A percentile compares a stretch with the other conserved stretches of the same genome.
Evolutionary conservation across 192 early-diverging fungal genomes (phyloP).

Genomic region (Oehlia diaphana): DNA sequence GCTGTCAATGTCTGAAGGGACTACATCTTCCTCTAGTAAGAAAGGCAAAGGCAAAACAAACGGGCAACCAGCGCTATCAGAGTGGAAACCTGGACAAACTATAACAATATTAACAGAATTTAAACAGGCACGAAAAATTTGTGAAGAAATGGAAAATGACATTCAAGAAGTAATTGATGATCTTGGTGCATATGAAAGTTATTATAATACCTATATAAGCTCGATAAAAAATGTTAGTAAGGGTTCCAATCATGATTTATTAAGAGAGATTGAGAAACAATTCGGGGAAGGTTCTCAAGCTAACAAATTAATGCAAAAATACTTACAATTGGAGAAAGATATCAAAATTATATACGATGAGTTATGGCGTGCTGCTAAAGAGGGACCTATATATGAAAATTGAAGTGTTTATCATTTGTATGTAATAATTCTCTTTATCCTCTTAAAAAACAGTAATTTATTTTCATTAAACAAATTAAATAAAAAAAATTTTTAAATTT

Average conservation of each 20-base stretch:
- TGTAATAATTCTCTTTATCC: no score
- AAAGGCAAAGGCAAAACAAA: not conserved
- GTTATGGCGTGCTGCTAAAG: not conserved
- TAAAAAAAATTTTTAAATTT: no score
- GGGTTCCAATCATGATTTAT: not conserved
- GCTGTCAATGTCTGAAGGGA: not conserved
- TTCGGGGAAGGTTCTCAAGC: not conserved
- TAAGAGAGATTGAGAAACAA: not conserved
- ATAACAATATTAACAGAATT: not conserved
- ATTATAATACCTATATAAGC: not conserved
- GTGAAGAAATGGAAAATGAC: not conserved
- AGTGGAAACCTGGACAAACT: not conserved
- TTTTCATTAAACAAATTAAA: no score
- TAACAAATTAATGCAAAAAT: not conserved
- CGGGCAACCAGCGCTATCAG: not conserved
- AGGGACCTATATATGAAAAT: not conserved
- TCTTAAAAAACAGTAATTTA: no score
- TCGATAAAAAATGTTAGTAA: not conserved
- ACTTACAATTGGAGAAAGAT: not conserved
- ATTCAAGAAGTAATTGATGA: not conserved
- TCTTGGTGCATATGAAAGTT: not conserved
- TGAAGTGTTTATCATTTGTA: not conserved
- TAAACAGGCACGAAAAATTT: not conserved
- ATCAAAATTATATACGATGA: not conserved
- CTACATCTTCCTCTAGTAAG: not conserved